These are phyloP conservation scores for Globisporangium cylindrosporum DNA, from an alignment of 352 stramenopile species.

Conservation along the genomic window DNA sequence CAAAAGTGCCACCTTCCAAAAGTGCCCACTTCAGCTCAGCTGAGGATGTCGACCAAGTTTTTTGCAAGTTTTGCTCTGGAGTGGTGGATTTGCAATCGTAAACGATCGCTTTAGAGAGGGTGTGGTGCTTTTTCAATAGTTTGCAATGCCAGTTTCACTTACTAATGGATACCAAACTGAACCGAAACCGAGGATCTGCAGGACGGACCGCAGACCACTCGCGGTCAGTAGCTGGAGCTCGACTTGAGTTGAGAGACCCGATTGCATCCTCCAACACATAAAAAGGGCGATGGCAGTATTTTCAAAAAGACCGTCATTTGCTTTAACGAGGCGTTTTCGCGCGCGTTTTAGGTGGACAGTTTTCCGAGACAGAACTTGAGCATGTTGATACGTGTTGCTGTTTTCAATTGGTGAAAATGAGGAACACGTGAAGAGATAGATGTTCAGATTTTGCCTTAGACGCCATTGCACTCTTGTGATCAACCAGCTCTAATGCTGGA, in stretches of 20 bases:
- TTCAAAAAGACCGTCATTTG: not conserved
- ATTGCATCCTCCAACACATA: not conserved
- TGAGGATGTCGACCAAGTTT: not conserved
- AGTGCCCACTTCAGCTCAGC: not conserved
- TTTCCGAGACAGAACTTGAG: not conserved
- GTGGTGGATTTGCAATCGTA: not conserved
- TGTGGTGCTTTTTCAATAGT: not conserved
- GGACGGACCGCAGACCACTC: not conserved
- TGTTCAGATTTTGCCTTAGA: too few species aligned
- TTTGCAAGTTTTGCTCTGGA: not conserved
- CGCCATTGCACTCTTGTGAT: too few species aligned
- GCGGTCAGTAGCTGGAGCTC: not conserved
- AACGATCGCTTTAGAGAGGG: not conserved
- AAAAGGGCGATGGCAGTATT: not conserved
- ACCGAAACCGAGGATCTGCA: not conserved
- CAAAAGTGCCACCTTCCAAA: not conserved
- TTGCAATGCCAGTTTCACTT: not conserved
- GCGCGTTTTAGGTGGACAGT: not conserved
- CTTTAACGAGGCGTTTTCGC: not conserved
- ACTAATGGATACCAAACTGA: slow-evolving; percentile 5
- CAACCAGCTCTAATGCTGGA: too few species aligned
- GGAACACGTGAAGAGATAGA: too few species aligned
- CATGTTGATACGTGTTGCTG: too few species aligned
- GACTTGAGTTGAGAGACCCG: not conserved
- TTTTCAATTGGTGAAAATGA: too few species aligned